Base-by-base conservation (phyloP, 345 rosid genomes). In the Rhodamnia rubescens region DNA sequence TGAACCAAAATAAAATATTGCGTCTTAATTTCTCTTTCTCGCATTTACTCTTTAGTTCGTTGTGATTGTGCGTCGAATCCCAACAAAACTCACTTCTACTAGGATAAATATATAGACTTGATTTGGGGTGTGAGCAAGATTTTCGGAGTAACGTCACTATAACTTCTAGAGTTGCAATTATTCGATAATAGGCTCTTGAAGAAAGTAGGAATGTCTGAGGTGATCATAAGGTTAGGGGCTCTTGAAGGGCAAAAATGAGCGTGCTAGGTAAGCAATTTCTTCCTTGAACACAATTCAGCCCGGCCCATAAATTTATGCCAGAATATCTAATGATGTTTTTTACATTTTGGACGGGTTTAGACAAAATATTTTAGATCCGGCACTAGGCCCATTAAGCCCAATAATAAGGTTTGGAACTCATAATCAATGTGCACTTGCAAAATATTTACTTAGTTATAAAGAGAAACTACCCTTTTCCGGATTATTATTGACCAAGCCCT, bases 341-440 rank as follows among this genome's bases (percentile, higher is more conserved):
- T 12, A 51, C 13, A 51, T 3, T 52, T 14, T 61, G 74, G 40
- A 29, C 21, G 40, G 74, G 18, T 29, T 61, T 61, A 32, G 42
- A 1, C 42, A 15, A 29, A 61, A 0, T 0, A 0, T 15, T 15
- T 61, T 64, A 8, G 75, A 64, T 29, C 42, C 22, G 42, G 75
- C 75, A 64, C 42, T 15, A 29, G 42, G 75, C 42, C 75, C 75
- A 64, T 29, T 29, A 64, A 7, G 75, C 75, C 75, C 75, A 64
- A 64, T 29, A 61, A 61, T 36, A 27, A 61, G 40, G 74, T 32
- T 61, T 1, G 42, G 74, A 9, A 61, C 40, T 15, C 40, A 27
- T 47, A 47, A 47, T 49, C 3, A 61, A 61, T 13, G 7, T 0
- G 32, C 27, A 2, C 16, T 27, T 26, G 7, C 21, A 8, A 61